Conservation (phyloP, 140 eudicot genomes). For the Oenanthe javanica region DNA sequence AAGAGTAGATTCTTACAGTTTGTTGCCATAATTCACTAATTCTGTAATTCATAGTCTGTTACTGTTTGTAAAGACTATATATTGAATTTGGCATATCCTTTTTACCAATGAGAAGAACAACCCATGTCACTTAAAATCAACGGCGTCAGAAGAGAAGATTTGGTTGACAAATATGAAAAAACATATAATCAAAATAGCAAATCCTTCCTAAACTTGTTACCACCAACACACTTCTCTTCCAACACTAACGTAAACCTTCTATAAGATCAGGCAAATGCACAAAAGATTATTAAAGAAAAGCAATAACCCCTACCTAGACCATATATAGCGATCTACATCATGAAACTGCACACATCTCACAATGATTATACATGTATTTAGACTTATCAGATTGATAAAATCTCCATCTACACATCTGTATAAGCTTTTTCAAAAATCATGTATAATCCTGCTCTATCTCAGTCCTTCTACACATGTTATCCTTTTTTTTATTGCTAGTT, state of each 20-base stretch:
- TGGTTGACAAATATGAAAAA: not conserved
- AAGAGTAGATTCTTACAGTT: not conserved
- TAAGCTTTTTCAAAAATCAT: not conserved
- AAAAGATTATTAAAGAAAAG: not conserved
- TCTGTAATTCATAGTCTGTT: not conserved
- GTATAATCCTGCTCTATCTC: not conserved
- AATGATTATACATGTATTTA: not conserved
- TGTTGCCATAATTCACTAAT: not conserved
- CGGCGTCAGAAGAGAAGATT: not conserved
- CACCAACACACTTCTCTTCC: not conserved
- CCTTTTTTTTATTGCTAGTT: not conserved
- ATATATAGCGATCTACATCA: not conserved
- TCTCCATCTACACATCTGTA: not conserved
- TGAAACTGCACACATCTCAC: not conserved
- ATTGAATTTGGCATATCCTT: too few relatives aligned
- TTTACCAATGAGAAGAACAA: not conserved
- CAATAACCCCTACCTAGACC: not conserved
- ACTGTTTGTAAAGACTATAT: not conserved
- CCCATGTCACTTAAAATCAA: not conserved
- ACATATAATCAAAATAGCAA: not conserved
- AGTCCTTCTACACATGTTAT: not conserved
- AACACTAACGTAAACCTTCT: not conserved
- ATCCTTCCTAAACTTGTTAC: not conserved
- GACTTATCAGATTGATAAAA: not conserved
- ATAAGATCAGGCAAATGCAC: not conserved